phyloP scores from a whole-genome alignment of 2,329 filamentous ascomycete species.

The Neofusicoccum umdonicola region DNA sequence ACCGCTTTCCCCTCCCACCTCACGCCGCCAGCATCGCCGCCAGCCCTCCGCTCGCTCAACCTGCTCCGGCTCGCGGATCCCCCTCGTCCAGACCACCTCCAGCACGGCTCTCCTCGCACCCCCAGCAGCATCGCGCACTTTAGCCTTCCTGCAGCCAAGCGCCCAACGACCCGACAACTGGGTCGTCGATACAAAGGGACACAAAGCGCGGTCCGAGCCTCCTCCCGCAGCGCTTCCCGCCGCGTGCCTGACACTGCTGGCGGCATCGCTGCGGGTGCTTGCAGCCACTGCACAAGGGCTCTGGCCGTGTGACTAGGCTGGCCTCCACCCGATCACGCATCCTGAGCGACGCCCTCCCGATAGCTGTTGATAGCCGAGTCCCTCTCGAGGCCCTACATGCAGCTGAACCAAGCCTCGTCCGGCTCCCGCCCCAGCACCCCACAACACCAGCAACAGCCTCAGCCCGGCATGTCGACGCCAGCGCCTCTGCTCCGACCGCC shows the following conservation, averaged over 20 bases:
- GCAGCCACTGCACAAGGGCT: constrained; percentile 11
- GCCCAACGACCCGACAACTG: constrained; percentile 4
- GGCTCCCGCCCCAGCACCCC: constrained; percentile 14
- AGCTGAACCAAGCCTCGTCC: constrained; percentile 1
- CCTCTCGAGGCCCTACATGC: constrained; percentile 2
- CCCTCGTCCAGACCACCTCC: neutral
- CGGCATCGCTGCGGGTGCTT: constrained; percentile 16
- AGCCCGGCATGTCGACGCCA: constrained; percentile 64
- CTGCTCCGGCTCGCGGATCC: neutral
- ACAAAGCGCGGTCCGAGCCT: constrained; percentile 8
- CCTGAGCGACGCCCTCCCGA: neutral
- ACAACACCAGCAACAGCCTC: constrained; percentile 11
- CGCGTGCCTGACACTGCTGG: constrained; percentile 10
- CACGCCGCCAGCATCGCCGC: neutral
- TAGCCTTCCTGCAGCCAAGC: constrained; percentile 17
- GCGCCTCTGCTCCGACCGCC: constrained; percentile 81
- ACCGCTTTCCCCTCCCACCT: constrained; percentile 1
- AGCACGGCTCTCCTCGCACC: constrained; percentile 10
- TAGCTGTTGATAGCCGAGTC: neutral
- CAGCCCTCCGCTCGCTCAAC: neutral
- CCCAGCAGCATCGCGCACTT: neutral
- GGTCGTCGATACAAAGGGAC: constrained; percentile 9
- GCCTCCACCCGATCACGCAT: neutral
- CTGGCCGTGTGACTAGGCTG: constrained; percentile 15
- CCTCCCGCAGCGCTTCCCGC: constrained; percentile 6